phyloP scores from a whole-genome alignment of 2,329 filamentous ascomycete genomes.

The Emergomyces orientalis region DNA sequence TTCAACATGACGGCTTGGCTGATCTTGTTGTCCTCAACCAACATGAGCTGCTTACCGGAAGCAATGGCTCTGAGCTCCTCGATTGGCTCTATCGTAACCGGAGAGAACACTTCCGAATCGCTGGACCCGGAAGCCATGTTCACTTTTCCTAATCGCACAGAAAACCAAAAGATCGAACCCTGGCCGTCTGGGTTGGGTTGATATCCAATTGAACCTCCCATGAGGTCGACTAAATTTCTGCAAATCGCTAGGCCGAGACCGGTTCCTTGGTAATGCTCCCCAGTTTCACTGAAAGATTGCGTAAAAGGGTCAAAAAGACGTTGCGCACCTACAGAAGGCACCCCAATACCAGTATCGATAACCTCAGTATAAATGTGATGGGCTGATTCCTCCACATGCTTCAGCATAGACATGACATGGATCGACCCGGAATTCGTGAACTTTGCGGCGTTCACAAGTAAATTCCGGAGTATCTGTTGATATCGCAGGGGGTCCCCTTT shows the following conservation, averaged over 20 bases:
- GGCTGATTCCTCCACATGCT: constrained; percentile 33
- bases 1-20: constrained; percentile 37
- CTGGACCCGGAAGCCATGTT: not conserved
- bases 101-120: not conserved
- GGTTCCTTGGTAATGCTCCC: constrained; percentile 46
- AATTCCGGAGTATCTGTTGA: constrained; percentile 54
- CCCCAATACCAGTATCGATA: constrained; percentile 47
- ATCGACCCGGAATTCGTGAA: constrained; percentile 51
- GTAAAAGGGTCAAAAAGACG: constrained; percentile 49
- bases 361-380: constrained; percentile 44
- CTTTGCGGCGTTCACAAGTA: constrained; percentile 53
- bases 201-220: constrained; percentile 47
- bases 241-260: constrained; percentile 50
- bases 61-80: constrained; percentile 31
- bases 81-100: constrained; percentile 18
- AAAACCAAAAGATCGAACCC: constrained; percentile 48
- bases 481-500: constrained; percentile 52
- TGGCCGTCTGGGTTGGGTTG: constrained; percentile 35
- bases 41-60: constrained; percentile 31
- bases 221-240: constrained; percentile 47
- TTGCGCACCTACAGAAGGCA: constrained; percentile 37
- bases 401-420: constrained; percentile 35
- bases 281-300: constrained; percentile 45
- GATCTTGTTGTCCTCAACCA: constrained; percentile 37
- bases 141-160: constrained; percentile 24